phyloP scores from a whole-genome alignment of 1,139 yeast species.

The Ogataea hybrid region DNA sequence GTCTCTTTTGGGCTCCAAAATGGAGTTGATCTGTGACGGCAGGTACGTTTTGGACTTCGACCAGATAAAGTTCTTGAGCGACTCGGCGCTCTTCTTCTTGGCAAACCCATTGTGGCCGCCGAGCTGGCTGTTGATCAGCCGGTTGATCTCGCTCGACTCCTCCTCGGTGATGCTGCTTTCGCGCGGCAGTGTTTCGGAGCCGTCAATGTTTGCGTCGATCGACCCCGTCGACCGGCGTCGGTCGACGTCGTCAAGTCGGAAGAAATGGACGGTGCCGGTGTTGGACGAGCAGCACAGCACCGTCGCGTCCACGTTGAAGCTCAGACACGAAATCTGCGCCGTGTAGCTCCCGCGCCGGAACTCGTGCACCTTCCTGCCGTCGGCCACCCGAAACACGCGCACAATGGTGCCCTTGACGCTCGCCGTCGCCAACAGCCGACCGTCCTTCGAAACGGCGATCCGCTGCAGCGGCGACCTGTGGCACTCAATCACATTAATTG shows the following conservation, averaged over 20 bases:
- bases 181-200: slow-evolving; percentile 16
- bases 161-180: slow-evolving; percentile 26
- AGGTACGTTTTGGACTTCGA: slow-evolving; percentile 30
- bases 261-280: slow-evolving; percentile 68
- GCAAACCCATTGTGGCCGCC: slow-evolving; percentile 10
- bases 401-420: slow-evolving; percentile 72
- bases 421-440: slow-evolving; percentile 60
- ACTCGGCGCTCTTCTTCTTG: slow-evolving; percentile 18
- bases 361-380: slow-evolving; percentile 42
- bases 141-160: slow-evolving; percentile 25
- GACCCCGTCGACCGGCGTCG: background rate
- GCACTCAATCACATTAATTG: slow-evolving; percentile 57
- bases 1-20: slow-evolving; percentile 40
- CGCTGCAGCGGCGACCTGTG: slow-evolving; percentile 53
- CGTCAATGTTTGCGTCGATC: slow-evolving; percentile 1
- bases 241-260: slow-evolving; percentile 37
- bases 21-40: slow-evolving; percentile 30
- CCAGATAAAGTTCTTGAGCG: slow-evolving; percentile 23
- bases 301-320: slow-evolving; percentile 49
- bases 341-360: slow-evolving; percentile 70
- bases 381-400: slow-evolving; percentile 45
- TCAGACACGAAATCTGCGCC: slow-evolving; percentile 52
- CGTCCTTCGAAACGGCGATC: slow-evolving; percentile 49
- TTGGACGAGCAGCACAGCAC: slow-evolving; percentile 67
- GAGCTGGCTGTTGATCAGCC: slow-evolving; percentile 19